Conservation (phyloP, 192 early-diverging fungal genomes). For the Coemansia sp. region DNA sequence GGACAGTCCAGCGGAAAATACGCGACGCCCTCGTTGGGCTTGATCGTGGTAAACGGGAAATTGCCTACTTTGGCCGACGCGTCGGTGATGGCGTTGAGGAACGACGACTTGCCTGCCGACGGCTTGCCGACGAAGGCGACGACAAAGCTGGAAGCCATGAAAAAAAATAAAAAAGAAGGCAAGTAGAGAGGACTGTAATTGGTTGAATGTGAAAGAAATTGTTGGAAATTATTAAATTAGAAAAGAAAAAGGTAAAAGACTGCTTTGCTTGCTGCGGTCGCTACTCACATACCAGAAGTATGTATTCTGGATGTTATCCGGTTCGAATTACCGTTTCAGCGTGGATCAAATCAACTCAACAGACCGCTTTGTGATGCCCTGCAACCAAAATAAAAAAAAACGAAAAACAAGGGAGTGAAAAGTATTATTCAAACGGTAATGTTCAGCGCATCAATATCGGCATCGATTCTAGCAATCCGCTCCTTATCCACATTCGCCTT, state of each 20-base stretch:
- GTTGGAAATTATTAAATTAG: no score
- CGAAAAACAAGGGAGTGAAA: constrained; percentile 1
- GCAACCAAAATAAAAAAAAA: no score
- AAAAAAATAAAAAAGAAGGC: background rate
- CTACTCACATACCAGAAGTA: no score
- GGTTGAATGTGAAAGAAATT: background rate
- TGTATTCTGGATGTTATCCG: no score
- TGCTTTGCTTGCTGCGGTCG: no score
- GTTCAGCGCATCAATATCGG: background rate
- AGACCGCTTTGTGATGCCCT: no score
- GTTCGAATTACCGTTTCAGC: no score
- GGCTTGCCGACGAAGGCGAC: constrained; percentile 75
- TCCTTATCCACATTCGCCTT: constrained; percentile 15
- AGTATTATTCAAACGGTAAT: background rate
- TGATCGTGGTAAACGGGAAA: constrained; percentile 87
- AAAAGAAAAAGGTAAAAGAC: no score
- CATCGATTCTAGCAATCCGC: background rate
- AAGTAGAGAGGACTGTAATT: background rate
- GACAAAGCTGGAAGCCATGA: constrained; percentile 56
- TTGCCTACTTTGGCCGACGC: constrained; percentile 83
- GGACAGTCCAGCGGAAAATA: constrained; percentile 77
- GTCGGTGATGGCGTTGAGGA: constrained; percentile 79
- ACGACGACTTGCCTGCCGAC: constrained; percentile 81
- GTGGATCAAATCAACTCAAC: no score
- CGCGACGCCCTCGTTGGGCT: constrained; percentile 77